These are phyloP conservation scores for Psilocybe azurescens DNA, from an alignment of 768 basidiomycete genomes.

Conservation along the genomic window DNA sequence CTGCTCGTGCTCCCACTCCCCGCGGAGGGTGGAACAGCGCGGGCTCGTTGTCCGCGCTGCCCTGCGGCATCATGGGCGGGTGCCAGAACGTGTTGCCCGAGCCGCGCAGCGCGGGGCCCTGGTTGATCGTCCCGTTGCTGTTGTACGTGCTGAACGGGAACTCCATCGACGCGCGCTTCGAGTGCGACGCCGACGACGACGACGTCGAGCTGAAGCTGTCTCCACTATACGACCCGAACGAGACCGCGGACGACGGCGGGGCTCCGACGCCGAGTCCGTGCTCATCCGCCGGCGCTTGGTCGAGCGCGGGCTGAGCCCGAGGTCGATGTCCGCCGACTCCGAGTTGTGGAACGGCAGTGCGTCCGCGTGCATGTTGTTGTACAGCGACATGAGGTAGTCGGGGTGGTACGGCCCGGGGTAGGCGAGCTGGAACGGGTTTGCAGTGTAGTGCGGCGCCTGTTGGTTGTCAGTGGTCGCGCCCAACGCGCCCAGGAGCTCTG, in stretches of 20 bases:
- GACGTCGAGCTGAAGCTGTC: constrained; percentile 67
- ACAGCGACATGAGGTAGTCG: constrained; percentile 66
- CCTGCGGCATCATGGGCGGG: constrained; percentile 71
- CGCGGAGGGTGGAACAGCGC: constrained; percentile 62
- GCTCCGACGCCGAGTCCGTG: constrained; percentile 54
- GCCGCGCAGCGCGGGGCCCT: constrained; percentile 57
- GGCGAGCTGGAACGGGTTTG: constrained; percentile 42
- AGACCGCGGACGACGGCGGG: constrained; percentile 67
- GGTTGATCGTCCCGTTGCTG: constrained; percentile 36
- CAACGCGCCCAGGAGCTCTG: constrained; percentile 56
- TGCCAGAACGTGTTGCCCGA: constrained; percentile 78
- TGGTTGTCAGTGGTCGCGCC: constrained; percentile 33
- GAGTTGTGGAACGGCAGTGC: constrained; percentile 55
- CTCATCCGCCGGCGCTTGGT: constrained; percentile 80
- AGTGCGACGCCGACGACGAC: constrained; percentile 56
- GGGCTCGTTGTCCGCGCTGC: constrained; percentile 49
- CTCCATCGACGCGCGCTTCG: constrained; percentile 71
- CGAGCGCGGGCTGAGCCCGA: constrained; percentile 48
- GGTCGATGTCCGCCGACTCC: constrained; percentile 51
- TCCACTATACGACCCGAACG: constrained; percentile 58
- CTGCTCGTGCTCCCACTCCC: constrained; percentile 1
- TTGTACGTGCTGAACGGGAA: constrained; percentile 64
- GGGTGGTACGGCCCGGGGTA: constrained; percentile 81
- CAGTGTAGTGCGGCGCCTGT: constrained; percentile 29
- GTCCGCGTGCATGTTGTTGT: constrained; percentile 48